Conservation (phyloP, 2,329 filamentous ascomycete genomes). For the Pseudogymnoascus sp. region DNA sequence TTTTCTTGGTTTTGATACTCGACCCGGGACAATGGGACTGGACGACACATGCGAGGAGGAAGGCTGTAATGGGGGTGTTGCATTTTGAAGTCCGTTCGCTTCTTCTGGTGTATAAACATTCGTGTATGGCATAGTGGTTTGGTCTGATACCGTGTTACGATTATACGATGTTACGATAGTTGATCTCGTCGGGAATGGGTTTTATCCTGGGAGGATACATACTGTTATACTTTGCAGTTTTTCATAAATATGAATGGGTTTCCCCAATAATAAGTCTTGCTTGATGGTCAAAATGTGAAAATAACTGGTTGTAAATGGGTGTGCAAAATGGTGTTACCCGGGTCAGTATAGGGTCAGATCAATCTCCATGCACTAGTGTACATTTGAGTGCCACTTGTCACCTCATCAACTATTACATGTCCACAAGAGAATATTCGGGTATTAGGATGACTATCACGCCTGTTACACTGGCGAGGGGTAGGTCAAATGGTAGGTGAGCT, state of each 20-base stretch:
- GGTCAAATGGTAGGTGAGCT: background rate
- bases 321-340: background rate
- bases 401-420: background rate
- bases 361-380: background rate
- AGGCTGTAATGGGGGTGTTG: background rate
- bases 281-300: background rate
- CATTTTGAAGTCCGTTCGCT: background rate
- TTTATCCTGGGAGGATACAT: background rate
- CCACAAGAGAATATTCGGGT: background rate
- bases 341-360: background rate
- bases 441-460: background rate
- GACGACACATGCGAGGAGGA: background rate
- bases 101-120: background rate
- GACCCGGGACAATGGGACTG: background rate
- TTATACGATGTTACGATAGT: constrained; percentile 1
- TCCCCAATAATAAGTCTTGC: background rate
- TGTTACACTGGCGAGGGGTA: background rate
- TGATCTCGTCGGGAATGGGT: background rate
- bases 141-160: constrained; percentile 4
- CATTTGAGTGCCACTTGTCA: background rate
- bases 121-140: background rate
- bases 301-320: background rate
- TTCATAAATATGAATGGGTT: background rate
- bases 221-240: background rate
- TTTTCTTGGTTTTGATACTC: background rate